These are phyloP conservation scores for Populus trichocarpa DNA, from an alignment of 441 rosid species.

Conservation along the genomic window DNA sequence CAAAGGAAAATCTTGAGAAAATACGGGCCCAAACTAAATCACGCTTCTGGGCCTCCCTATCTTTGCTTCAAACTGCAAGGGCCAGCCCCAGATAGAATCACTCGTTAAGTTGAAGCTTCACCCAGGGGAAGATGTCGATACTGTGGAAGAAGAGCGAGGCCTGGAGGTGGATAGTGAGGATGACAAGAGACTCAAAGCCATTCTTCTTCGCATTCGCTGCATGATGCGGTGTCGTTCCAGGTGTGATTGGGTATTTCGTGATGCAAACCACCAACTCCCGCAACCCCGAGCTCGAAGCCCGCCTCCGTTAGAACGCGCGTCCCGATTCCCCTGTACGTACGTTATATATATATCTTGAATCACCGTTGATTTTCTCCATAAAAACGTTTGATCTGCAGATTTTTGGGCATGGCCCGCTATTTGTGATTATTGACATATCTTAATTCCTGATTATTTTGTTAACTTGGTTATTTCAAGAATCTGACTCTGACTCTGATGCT, in stretches of 20 bases:
- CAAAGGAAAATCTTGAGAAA: not conserved
- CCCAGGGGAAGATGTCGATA: constrained; percentile 50
- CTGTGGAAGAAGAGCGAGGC: constrained; percentile 80
- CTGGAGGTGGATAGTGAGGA: constrained; percentile 85
- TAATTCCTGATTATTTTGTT: not conserved
- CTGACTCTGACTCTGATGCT: not conserved
- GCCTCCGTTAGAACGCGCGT: constrained; percentile 71
- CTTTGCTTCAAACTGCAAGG: not conserved
- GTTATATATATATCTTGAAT: not conserved
- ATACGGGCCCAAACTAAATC: not conserved
- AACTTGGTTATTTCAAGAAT: no score
- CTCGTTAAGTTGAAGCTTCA: not conserved
- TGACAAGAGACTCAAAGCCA: constrained; percentile 74
- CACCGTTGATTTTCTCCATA: not conserved
- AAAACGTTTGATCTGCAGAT: not conserved
- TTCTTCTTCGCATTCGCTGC: constrained; percentile 88
- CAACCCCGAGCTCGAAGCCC: constrained; percentile 75
- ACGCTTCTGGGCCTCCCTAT: not conserved
- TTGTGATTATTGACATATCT: not conserved
- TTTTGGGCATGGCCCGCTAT: not conserved
- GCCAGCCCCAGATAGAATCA: not conserved
- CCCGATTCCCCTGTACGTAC: constrained; percentile 62
- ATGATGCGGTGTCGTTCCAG: constrained; percentile 84
- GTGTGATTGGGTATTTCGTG: constrained; percentile 75
- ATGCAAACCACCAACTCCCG: constrained; percentile 77